Evolutionary conservation across 2,329 filamentous ascomycete genomes (phyloP), one percentile per base, ranked within the genome.

Genomic region (Botrytis hyacinthi): DNA sequence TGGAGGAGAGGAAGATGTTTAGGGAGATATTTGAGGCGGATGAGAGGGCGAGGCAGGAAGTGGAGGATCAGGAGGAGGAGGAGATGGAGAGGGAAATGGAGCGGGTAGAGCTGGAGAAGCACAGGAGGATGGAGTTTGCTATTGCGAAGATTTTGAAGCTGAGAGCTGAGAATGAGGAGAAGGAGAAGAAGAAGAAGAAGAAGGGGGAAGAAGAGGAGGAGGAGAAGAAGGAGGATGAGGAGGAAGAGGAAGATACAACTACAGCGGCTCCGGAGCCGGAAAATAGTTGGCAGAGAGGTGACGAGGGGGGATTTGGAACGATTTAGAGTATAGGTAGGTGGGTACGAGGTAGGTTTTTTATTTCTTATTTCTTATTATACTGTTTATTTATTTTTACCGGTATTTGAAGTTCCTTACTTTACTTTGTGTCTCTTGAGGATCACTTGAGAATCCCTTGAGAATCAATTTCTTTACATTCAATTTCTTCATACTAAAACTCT

Each of bases 191-290:
- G 46, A 12, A 10, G 4, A 3, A 48, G 8, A 3, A 14, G 1
- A 1, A 51, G 4, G 22, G 26, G 0, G 22, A 51, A 0, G 22
- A 12, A 1, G 9, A 26, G 0, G 46, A 48, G 9, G 4, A 51
- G 1, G 22, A 48, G 8, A 8, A 26, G 0, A 5, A n/a, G 4
- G 26, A 14, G 1, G 26, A n/a, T 1, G 26, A 14, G 1, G 26
- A 54, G 12, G 26, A 29, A 2, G 26, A 29, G 5, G 12, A 26
- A 40, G 35, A 35, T 26, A n/a, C 37, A 22, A 48, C 46, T 18
- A n/a, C 5, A 8, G 46, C 37, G 10, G 59, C 20, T 2, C 7
- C 26, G 22, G 35, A n/a, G 35, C 20, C 35, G 60, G 22, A 40
- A 12, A n/a, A n/a, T n/a, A 40, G 35, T 62, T 62, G 35, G 35